phyloP scores from a whole-genome alignment of 108 stramenopile genomes.

The Ochromonas danica region DNA sequence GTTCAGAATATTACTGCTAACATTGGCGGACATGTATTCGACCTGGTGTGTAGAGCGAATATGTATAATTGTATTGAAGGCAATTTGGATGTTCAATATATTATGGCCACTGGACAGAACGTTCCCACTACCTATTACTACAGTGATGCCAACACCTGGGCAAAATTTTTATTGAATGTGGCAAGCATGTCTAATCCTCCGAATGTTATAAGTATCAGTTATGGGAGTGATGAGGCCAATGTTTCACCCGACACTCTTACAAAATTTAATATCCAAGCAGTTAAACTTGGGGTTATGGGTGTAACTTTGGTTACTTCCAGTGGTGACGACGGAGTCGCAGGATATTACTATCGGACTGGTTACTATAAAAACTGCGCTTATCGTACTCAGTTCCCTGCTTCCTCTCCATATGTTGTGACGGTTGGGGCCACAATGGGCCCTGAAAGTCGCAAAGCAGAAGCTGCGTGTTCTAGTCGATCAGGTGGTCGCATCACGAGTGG shows the following conservation, averaged over 20 bases:
- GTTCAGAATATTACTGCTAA: background rate
- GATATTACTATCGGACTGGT: background rate
- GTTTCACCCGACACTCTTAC: background rate
- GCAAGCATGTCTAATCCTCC: conserved; percentile 10
- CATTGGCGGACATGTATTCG: background rate
- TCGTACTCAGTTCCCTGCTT: background rate
- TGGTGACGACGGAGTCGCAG: background rate
- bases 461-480: background rate
- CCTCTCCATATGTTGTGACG: background rate
- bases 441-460: conserved; percentile 1
- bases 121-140: background rate
- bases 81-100: conserved; percentile 11
- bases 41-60: background rate
- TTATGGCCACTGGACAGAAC: conserved; percentile 1
- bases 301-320: background rate
- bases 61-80: background rate
- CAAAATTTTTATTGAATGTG: background rate
- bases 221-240: background rate
- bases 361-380: background rate
- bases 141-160: background rate
- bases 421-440: conserved; percentile 5
- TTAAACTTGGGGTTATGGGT: background rate
- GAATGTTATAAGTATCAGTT: background rate
- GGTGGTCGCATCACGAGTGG: background rate
- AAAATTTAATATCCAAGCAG: background rate